Base-by-base conservation (phyloP, 192 early-diverging fungal genomes). In the Coemansia sp. region DNA sequence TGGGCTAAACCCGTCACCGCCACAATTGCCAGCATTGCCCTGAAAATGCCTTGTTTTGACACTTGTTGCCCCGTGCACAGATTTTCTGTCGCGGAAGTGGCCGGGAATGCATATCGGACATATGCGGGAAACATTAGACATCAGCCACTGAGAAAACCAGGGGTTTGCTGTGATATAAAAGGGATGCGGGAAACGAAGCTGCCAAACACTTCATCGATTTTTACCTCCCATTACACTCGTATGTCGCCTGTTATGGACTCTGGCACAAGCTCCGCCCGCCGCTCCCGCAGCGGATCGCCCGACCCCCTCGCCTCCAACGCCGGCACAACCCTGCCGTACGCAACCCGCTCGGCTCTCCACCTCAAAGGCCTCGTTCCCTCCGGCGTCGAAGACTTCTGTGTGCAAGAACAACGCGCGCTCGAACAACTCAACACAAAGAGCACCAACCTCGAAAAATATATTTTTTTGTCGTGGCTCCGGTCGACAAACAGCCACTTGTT, bases 401-500 rank as follows among this genome's bases (percentile, higher is more conserved):
- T 68, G 10, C 93, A 97, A 70, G 88, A 89, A 64, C 75, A 83
- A 51, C 88, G 92, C 35, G 90, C 88, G 5, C 61, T 93, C 5
- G 72, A 81, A 22, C 87, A 90, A 71, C 77, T 97, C 10, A 77
- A 88, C 29, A 69, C 85, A 61, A 87, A 92, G 68, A 65, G 82
- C 17, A 85, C 85, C 4, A 69, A 85, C 17, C 69, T 97, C 27
- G 91, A 94, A 52, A 93, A 94, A 68, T 94, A 93, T 69, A 83
- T 87, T 29, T 95, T 92, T 74, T 77, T 97, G 64, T 85, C 90
- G 25, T 84, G 88, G 74, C 79, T 97, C 67, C 83, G 88, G 70
- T 89, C 84, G 38, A 91, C 89, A 41, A 86, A 95, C 78, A 65
- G 85, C 54, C 86, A 85, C 55, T 83, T 97, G 52, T 97, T 97